phyloP scores from a whole-genome alignment of 257 asterid species.

The Verbena officinalis region DNA sequence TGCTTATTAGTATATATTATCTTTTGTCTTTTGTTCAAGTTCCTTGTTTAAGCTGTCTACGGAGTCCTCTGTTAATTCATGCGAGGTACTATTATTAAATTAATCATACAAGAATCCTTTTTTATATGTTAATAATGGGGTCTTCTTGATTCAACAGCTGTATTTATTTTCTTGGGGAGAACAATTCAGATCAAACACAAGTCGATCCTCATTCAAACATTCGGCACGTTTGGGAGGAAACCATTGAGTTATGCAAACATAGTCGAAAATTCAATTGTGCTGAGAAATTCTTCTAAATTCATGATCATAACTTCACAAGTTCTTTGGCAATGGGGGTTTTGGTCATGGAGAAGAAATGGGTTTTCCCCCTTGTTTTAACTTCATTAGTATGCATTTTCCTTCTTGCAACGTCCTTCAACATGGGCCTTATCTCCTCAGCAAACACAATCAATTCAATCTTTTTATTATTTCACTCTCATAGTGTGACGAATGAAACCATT shows the following conservation, averaged over 20 bases:
- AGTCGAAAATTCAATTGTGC: background rate
- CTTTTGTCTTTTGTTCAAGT: slow-evolving; percentile 12
- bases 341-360: slow-evolving; percentile 57
- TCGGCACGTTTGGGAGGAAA: slow-evolving; percentile 1
- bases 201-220: slow-evolving; percentile 23
- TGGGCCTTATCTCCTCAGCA: slow-evolving; percentile 46
- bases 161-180: background rate
- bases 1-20: background rate
- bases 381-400: slow-evolving; percentile 44
- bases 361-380: slow-evolving; percentile 44
- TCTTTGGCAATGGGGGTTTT: slow-evolving; percentile 42
- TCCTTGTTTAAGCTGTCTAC: slow-evolving; percentile 16
- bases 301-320: background rate
- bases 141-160: slow-evolving; percentile 7
- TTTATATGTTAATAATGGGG: background rate
- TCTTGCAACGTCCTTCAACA: slow-evolving; percentile 42
- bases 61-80: slow-evolving; percentile 15
- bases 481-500: slow-evolving; percentile 29
- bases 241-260: slow-evolving; percentile 1
- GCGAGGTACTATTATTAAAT: background rate
- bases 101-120: background rate
- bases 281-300: slow-evolving; percentile 9
- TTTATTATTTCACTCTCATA: slow-evolving; percentile 39
- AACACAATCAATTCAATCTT: slow-evolving; percentile 48
- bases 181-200: slow-evolving; percentile 7